Conservation (phyloP, 495 filamentous ascomycete species). For the Penicillium malachiteum region DNA sequence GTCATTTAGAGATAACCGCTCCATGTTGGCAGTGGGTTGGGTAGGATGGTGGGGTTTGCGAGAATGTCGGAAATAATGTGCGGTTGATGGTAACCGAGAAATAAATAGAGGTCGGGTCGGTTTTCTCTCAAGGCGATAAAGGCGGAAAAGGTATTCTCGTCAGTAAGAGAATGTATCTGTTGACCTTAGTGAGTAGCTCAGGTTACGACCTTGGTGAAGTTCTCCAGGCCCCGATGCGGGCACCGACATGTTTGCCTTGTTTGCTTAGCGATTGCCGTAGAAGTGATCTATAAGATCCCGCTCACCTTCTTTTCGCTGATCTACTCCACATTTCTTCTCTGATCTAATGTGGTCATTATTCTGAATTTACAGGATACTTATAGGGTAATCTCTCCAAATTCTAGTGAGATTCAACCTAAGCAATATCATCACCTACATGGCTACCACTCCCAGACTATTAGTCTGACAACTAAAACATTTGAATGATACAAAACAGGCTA, state of each 20-base stretch:
- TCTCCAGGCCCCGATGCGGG: conserved; percentile 3
- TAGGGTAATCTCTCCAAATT: too few relatives aligned
- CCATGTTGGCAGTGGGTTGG: conserved; percentile 27
- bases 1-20: conserved; percentile 43
- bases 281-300: conserved; percentile 7
- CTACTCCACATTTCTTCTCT: neutral
- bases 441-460: neutral
- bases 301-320: conserved; percentile 1
- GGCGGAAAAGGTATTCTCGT: conserved; percentile 1
- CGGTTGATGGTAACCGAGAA: neutral
- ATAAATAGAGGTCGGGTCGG: neutral
- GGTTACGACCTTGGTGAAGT: neutral
- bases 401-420: neutral
- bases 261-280: neutral
- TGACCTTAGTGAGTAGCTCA: neutral
- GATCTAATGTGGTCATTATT: neutral
- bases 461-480: neutral
- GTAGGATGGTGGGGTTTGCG: conserved; percentile 10
- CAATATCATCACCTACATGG: neutral
- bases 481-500: neutral
- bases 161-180: neutral
- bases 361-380: neutral
- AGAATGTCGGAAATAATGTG: conserved; percentile 1
- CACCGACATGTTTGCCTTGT: conserved; percentile 3
- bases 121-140: neutral